phyloP scores from a whole-genome alignment of 352 stramenopile genomes.

The Achlya hypogyna region DNA sequence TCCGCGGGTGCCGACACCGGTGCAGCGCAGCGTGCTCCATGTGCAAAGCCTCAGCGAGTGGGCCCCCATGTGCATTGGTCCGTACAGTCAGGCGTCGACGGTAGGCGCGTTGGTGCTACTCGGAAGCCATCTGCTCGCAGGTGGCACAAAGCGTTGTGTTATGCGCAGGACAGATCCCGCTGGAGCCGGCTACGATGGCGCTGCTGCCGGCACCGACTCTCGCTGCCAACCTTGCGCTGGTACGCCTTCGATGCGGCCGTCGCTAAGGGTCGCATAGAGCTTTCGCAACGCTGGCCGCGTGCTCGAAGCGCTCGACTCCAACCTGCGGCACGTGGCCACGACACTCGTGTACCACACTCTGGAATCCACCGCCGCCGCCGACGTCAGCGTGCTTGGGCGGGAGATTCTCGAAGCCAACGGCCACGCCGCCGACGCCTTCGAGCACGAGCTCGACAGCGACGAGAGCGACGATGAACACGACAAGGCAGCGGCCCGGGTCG shows the following conservation, averaged over 20 bases:
- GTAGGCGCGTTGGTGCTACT: conserved; percentile 25
- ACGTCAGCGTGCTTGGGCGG: conserved; percentile 17
- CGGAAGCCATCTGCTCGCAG: not conserved
- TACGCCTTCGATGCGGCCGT: too few relatives aligned
- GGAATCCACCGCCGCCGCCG: not conserved
- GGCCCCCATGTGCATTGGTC: conserved; percentile 97
- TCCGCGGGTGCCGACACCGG: not conserved
- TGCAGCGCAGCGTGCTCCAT: conserved; percentile 84
- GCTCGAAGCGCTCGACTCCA: conserved; percentile 68
- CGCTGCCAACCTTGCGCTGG: conserved; percentile 25
- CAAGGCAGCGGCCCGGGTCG: conserved; percentile 33
- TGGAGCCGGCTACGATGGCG: conserved; percentile 92
- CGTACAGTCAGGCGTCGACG: conserved; percentile 97
- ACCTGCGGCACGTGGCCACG: conserved; percentile 62
- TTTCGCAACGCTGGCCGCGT: conserved; percentile 56
- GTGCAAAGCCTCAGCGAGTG: conserved; percentile 95
- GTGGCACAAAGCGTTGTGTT: conserved; percentile 82
- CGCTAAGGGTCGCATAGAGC: conserved; percentile 37
- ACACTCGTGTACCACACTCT: conserved; percentile 45
- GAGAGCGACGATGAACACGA: conserved; percentile 70
- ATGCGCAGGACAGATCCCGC: conserved; percentile 94
- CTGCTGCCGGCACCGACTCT: conserved; percentile 44
- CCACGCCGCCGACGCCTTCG: conserved; percentile 42
- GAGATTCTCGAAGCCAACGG: conserved; percentile 37
- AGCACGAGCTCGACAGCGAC: conserved; percentile 48